Percentiles rank a stretch among this genome's conserved stretches.
phyloP scores from a whole-genome alignment of 164 flowering plant species.

The Umbilicus rupestris region DNA sequence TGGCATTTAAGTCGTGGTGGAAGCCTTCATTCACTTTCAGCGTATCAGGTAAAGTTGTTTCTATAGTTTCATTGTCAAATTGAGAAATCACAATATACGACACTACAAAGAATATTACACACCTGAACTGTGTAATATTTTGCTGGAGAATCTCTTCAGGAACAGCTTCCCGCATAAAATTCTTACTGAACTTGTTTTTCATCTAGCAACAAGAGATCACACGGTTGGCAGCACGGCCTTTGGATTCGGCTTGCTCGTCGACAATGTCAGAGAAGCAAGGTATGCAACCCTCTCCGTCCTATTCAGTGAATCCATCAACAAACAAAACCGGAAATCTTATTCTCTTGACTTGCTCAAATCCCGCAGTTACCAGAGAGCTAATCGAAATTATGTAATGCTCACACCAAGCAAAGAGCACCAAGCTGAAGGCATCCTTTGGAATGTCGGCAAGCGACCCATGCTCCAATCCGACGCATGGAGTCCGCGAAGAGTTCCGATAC shows the following conservation, averaged over 20 bases:
- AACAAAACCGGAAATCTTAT: not conserved
- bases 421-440: slow-evolving; percentile 60
- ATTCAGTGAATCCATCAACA: too few species aligned
- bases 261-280: slow-evolving; percentile 90
- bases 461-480: slow-evolving; percentile 58
- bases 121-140: not conserved
- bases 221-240: slow-evolving; percentile 35
- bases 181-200: not conserved
- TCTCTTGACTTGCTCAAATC: slow-evolving; percentile 5
- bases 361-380: slow-evolving; percentile 80
- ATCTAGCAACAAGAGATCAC: slow-evolving; percentile 74
- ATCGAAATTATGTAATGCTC: slow-evolving; percentile 85
- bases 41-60: slow-evolving; percentile 51
- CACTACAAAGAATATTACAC: not conserved
- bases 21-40: slow-evolving; percentile 84
- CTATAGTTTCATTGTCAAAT: not conserved
- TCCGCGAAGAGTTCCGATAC: too few species aligned
- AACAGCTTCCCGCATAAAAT: too few species aligned
- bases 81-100: not conserved
- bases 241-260: slow-evolving; percentile 72
- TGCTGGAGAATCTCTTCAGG: too few species aligned
- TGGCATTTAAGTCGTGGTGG: slow-evolving; percentile 99
- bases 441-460: slow-evolving; percentile 59
- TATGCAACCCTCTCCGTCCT: too few species aligned
- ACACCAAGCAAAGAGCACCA: slow-evolving; percentile 88